A percentile compares a stretch with the other conserved stretches of the same genome.
Conservation (phyloP, 1,284 basidiomycete species). For the Cutaneotrichosporon spelunceum region DNA sequence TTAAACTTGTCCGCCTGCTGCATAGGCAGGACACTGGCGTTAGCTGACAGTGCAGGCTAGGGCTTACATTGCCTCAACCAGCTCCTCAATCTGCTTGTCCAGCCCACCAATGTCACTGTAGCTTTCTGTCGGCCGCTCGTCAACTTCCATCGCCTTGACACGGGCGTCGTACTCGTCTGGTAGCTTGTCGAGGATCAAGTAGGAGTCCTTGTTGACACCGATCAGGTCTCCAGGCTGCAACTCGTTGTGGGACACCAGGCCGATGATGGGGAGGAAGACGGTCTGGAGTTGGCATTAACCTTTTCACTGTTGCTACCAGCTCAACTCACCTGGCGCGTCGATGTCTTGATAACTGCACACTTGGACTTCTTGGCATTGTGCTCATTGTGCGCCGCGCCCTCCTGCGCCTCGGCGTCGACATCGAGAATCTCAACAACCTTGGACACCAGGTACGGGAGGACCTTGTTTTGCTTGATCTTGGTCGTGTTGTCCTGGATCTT, state of each 20-base stretch:
- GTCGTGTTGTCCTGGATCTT: conserved; percentile 97
- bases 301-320: neutral
- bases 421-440: conserved; percentile 98
- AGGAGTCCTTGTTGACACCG: conserved; percentile 99
- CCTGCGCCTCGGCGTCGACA: conserved; percentile 89
- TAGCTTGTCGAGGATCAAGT: conserved; percentile 87
- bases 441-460: conserved; percentile 94
- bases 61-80: conserved; percentile 67
- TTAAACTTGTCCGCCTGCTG: conserved; percentile 78
- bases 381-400: conserved; percentile 88
- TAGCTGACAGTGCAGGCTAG: conserved; percentile 3
- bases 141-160: conserved; percentile 91
- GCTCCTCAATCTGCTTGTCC: conserved; percentile 77
- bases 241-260: conserved; percentile 86
- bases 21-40: conserved; percentile 64
- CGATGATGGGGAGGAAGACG: conserved; percentile 96
- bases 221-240: conserved; percentile 91
- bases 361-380: conserved; percentile 94
- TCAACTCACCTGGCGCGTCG: conserved; percentile 69
- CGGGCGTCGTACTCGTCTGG: conserved; percentile 71
- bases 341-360: conserved; percentile 98
- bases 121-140: conserved; percentile 72
- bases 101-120: conserved; percentile 76
- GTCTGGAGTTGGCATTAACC: conserved; percentile 58
- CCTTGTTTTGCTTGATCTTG: conserved; percentile 99